Evolutionary conservation across 805 yeast species (phyloP).

Genomic region (Saccharomycopsis fermentans): DNA sequence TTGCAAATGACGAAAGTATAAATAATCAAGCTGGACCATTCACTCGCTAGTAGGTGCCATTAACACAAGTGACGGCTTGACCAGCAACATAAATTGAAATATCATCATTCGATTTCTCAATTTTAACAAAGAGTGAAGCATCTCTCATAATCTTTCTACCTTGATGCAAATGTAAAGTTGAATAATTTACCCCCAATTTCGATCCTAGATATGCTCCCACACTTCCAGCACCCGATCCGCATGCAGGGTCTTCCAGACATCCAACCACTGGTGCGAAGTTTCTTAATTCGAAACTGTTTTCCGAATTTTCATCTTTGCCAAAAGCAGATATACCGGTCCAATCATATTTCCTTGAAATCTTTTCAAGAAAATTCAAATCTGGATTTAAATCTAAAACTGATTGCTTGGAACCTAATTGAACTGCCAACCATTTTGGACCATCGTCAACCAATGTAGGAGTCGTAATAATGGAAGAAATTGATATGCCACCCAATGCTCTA

Average conservation of each 20-base stretch:
- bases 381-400: constrained; percentile 28
- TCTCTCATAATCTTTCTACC: not conserved
- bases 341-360: constrained; percentile 19
- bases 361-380: constrained; percentile 23
- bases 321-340: constrained; percentile 31
- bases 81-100: not conserved
- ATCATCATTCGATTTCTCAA: not conserved
- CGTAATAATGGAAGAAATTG: not conserved
- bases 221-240: constrained; percentile 41
- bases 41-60: not conserved
- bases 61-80: not conserved
- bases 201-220: constrained; percentile 22
- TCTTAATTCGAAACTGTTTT: constrained; percentile 28
- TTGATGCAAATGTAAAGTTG: not conserved
- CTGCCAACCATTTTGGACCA: constrained; percentile 29
- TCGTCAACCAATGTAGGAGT: not conserved
- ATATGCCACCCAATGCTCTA: not conserved
- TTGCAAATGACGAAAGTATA: not conserved
- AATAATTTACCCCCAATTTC: not conserved
- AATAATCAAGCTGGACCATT: not conserved
- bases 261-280: constrained; percentile 33
- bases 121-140: not conserved
- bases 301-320: constrained; percentile 22
- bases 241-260: constrained; percentile 42
- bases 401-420: constrained; percentile 25